Base-by-base conservation (phyloP, 2,329 filamentous ascomycete genomes). In the Didymella segeticola region DNA sequence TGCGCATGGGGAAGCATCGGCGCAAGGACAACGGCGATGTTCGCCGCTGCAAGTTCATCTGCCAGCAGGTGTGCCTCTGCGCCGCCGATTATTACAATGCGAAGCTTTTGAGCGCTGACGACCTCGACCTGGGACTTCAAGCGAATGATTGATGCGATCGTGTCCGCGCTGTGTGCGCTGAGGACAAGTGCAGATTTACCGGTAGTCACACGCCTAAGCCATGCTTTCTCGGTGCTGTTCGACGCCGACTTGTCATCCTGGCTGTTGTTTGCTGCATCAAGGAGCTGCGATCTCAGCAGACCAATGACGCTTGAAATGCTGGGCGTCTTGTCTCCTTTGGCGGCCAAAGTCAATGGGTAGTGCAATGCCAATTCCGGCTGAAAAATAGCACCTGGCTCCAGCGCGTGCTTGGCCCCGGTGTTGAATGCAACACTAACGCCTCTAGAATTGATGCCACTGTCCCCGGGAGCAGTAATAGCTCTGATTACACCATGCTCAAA, bases 41-140 rank as follows among this genome's bases (percentile, higher is more conserved):
- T 60, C 0, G 85, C 84, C 0, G 76, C 75, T 0, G 84, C 84
- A 10, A 89, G 79, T 50, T 85, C 81, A 1, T 76, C 58, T 0
- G 86, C 86, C 0, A 89, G 68, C 1, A 89, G 74, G 63, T 85
- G 78, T 0, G 86, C 80, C 71, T 89, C 87, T 5, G 86, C 85
- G 33, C 81, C 87, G 56, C 87, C 87, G 19, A 87, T 70, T 43
- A 89, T 78, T 47, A 82, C 78, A 8, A 89, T 53, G n/a, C 75
- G 79, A 29, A 89, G 76, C 7, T 59, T 62, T 7, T 47, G 30
- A 7, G 52, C 20, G 29, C 58, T 49, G 7, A 47, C 56, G 0
- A 67, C 59, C 43, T 89, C 85, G 8, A 89, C 76, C 2, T 80
- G 77, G 4, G 71, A 63, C 72, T 89, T 89, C 57, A 89, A 73